Evolutionary conservation across 2,329 filamentous ascomycete genomes (phyloP).

Genomic region (Zymoseptoria ardabiliae): DNA sequence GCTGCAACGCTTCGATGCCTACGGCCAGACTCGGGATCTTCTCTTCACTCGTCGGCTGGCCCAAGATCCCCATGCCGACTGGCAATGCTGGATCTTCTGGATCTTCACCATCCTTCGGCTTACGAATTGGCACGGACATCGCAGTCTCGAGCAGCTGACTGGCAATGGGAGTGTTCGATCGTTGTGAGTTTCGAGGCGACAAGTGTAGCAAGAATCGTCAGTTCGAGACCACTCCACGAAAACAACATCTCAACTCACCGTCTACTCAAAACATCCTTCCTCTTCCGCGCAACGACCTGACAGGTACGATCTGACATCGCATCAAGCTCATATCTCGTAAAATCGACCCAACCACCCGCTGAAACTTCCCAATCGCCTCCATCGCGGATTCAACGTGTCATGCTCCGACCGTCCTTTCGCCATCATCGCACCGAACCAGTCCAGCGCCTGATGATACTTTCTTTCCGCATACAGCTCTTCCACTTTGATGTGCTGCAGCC

Average conservation of each 20-base stretch:
- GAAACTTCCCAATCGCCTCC: constrained; percentile 22
- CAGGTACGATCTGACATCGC: constrained; percentile 32
- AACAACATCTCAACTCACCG: constrained; percentile 5
- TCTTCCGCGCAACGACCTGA: constrained; percentile 28
- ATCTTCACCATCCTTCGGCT: constrained; percentile 15
- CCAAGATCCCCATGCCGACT: constrained; percentile 21
- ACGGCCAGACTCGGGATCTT: constrained; percentile 16
- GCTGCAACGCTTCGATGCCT: constrained; percentile 11
- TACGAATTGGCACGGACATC: constrained; percentile 28
- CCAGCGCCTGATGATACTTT: constrained; percentile 17
- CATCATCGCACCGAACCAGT: constrained; percentile 20
- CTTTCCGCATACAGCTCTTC: constrained; percentile 16
- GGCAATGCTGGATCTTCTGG: constrained; percentile 18
- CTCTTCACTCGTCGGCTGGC: constrained; percentile 17
- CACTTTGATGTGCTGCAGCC: constrained; percentile 16
- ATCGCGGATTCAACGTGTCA: constrained; percentile 22
- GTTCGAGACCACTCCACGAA: not conserved
- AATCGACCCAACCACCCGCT: constrained; percentile 26
- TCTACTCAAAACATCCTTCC: constrained; percentile 25
- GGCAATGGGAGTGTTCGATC: constrained; percentile 33
- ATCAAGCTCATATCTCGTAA: constrained; percentile 27
- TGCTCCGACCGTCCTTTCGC: constrained; percentile 20
- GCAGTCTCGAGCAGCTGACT: constrained; percentile 30
- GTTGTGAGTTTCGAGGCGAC: constrained; percentile 21
- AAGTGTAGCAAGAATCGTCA: constrained; percentile 1